Evolutionary conservation across 495 filamentous ascomycete genomes (phyloP).

Genomic region (Tuber calosporum): DNA sequence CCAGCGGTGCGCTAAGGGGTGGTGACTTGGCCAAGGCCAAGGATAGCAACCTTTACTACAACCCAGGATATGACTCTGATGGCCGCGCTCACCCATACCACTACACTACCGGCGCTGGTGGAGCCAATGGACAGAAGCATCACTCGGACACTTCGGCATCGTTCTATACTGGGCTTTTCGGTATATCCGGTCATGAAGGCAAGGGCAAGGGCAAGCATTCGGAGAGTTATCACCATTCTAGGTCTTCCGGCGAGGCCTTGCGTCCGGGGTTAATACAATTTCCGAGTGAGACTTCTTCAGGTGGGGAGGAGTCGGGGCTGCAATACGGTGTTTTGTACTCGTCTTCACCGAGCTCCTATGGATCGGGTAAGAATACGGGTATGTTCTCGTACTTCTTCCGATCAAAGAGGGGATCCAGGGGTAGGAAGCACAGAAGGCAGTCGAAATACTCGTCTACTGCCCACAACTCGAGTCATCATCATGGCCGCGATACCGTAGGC

Average conservation of each 20-base stretch:
- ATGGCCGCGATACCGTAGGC: background rate
- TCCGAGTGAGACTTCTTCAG: constrained; percentile 13
- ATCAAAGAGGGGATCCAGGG: background rate
- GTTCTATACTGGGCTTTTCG: constrained; percentile 23
- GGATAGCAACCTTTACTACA: constrained; percentile 18
- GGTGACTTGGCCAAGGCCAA: constrained; percentile 17
- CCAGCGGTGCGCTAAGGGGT: constrained; percentile 17
- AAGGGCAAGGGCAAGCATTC: constrained; percentile 13
- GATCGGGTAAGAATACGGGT: constrained; percentile 14
- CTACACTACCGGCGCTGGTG: constrained; percentile 9
- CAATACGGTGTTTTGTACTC: constrained; percentile 19
- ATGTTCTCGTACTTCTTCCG: constrained; percentile 12
- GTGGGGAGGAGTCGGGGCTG: constrained; percentile 21
- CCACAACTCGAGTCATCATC: background rate
- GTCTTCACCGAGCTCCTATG: constrained; percentile 23
- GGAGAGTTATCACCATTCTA: constrained; percentile 10
- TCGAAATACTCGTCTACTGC: background rate
- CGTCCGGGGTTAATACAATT: constrained; percentile 16
- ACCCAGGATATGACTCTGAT: constrained; percentile 31
- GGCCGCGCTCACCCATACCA: constrained; percentile 28
- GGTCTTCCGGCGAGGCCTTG: constrained; percentile 16
- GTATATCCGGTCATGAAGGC: constrained; percentile 1
- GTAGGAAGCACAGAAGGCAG: background rate
- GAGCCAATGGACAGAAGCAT: constrained; percentile 2
- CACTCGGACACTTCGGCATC: constrained; percentile 18